Base-by-base conservation (phyloP, 208 protist genomes). In the Acanthamoeba triangularis region DNA sequence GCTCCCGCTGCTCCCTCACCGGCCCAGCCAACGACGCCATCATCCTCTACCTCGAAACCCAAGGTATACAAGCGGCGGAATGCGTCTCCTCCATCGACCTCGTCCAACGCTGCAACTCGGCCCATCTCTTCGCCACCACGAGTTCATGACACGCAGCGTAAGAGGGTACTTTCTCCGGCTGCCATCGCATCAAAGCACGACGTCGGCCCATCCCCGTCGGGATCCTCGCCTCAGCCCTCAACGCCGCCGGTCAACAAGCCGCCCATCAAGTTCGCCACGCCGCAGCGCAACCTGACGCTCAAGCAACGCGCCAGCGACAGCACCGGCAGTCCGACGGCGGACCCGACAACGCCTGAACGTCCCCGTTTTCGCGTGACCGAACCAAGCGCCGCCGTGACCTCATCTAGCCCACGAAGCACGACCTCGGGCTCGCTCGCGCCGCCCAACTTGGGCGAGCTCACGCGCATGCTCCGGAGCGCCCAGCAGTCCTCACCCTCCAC, bases 251-350 rank as follows among this genome's bases (percentile, higher is more conserved):
- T 23, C 61, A 61, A 28, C 78, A 85, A 85, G 47, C 30, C 78
- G 25, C 78, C 78, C 41, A 85, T 85, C 78, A 85, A 85, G 78
- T 85, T 85, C n/a, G 47, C 28, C 47, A 85, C 78, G 10, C 78
- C 78, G 20, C 28, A 85, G 47, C 78, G 78, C 44, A 85, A n/a
- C 28, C 78, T 85, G 0, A 5, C 44, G 25, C 23, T 85, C 35
- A 85, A 85, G 44, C 78, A 85, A 18, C 74, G 74, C n/a, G 74
- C 13, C 25, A 72, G 25, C 25, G 63, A 16, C n/a, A 72, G 23
- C n/a, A 72, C 10, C 63, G 25, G 65, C 65, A 74, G 33, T 25
- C 33, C 65, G 25, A 74, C 65, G n/a, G n/a, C 18, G 0, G 2
- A 28, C 16, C 47, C 78, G 4, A 59, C 47, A 20, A 85, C 78